A percentile compares a stretch with the other conserved stretches of the same genome.
These are phyloP conservation scores for Madurella fahalii DNA, from an alignment of 2,329 filamentous ascomycete species.

Conservation along the genomic window DNA sequence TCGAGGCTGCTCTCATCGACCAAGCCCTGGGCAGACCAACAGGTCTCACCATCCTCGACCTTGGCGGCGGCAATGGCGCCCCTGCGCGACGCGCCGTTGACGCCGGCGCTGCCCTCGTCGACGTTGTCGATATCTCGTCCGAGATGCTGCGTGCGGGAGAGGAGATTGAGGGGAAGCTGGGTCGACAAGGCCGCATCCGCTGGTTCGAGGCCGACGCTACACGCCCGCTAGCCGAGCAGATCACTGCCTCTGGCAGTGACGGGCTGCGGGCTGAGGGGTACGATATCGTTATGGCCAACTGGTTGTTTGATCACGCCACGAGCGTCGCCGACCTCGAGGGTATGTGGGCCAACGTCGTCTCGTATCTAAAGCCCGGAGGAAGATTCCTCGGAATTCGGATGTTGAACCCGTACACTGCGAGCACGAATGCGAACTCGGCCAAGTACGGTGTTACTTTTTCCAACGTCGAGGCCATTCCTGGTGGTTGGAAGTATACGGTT, in stretches of 20 bases:
- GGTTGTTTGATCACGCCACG: constrained; percentile 31
- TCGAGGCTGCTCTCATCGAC: constrained; percentile 12
- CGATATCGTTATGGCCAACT: constrained; percentile 34
- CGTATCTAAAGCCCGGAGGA: constrained; percentile 28
- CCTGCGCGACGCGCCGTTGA: constrained; percentile 16
- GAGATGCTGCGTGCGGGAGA: constrained; percentile 14
- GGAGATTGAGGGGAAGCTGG: neutral
- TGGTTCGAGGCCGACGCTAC: constrained; percentile 28
- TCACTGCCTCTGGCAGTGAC: neutral
- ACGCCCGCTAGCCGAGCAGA: constrained; percentile 19
- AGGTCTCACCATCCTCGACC: constrained; percentile 13
- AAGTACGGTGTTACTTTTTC: constrained; percentile 19
- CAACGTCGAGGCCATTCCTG: constrained; percentile 19
- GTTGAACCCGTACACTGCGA: constrained; percentile 7
- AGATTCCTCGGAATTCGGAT: constrained; percentile 27
- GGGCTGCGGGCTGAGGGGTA: constrained; percentile 20
- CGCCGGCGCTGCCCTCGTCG: constrained; percentile 9
- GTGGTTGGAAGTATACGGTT: constrained; percentile 17
- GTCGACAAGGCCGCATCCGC: constrained; percentile 12
- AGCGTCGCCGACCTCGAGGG: constrained; percentile 24
- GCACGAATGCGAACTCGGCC: neutral
- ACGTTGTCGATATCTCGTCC: constrained; percentile 17
- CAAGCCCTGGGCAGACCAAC: constrained; percentile 14
- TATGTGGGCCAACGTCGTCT: constrained; percentile 29
- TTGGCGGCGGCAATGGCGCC: constrained; percentile 16